Conservation (phyloP, 2,329 filamentous ascomycete species). For the Alternaria panax region DNA sequence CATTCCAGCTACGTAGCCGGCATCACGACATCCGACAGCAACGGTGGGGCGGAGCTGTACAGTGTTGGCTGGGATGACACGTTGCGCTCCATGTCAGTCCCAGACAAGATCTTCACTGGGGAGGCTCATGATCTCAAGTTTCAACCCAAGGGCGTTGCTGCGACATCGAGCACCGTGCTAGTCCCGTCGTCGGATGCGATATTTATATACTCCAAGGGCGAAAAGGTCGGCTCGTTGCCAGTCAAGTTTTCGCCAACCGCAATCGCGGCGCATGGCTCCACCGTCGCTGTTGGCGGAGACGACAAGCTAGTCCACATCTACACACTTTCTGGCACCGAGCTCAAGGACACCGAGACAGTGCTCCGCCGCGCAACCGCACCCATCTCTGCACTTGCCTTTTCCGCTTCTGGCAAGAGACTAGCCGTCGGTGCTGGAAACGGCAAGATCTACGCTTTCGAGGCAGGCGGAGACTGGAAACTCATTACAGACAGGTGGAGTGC, state of each 20-base stretch:
- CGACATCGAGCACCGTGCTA: conserved; percentile 61
- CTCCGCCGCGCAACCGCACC: conserved; percentile 73
- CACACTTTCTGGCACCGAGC: conserved; percentile 64
- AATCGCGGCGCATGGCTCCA: conserved; percentile 71
- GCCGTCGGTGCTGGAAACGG: conserved; percentile 84
- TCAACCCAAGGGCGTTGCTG: conserved; percentile 79
- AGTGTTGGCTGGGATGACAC: conserved; percentile 95
- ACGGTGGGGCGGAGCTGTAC: conserved; percentile 65
- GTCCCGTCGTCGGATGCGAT: conserved; percentile 64
- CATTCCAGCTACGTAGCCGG: conserved; percentile 88
- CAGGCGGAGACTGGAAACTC: conserved; percentile 70
- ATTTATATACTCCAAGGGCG: conserved; percentile 65
- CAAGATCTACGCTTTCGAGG: conserved; percentile 82
- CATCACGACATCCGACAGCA: conserved; percentile 62
- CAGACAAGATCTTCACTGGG: conserved; percentile 77
- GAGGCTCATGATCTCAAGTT: conserved; percentile 71
- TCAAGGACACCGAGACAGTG: conserved; percentile 61
- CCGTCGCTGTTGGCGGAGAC: conserved; percentile 78
- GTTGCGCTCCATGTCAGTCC: conserved; percentile 77
- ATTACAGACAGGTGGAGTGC: conserved; percentile 82
- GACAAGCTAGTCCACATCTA: conserved; percentile 80
- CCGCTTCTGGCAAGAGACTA: conserved; percentile 75
- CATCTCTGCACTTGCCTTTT: conserved; percentile 85
- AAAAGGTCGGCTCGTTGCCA: conserved; percentile 66
- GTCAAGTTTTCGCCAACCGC: conserved; percentile 72